phyloP scores from a whole-genome alignment of 768 basidiomycete genomes.

The Trametes sanguinea region DNA sequence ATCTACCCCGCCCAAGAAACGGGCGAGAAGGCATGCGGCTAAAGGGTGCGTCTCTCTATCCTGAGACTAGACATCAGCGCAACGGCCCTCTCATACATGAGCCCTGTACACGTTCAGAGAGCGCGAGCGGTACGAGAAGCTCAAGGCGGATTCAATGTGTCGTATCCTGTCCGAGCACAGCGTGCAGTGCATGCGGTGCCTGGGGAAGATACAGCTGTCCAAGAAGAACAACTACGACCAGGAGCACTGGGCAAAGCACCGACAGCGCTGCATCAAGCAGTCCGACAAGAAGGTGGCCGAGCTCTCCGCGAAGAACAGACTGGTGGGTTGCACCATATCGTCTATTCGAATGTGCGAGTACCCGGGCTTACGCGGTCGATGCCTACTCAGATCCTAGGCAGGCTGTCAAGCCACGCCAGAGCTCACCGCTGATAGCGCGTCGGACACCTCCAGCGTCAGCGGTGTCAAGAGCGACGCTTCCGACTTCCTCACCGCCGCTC shows the following conservation, averaged over 20 bases:
- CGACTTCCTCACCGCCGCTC: background rate
- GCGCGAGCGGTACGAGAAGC: constrained; percentile 2
- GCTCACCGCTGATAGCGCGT: constrained; percentile 8
- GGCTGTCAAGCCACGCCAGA: constrained; percentile 1
- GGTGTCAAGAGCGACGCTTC: constrained; percentile 8
- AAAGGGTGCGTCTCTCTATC: background rate
- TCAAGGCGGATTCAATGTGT: constrained; percentile 1
- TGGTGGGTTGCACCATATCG: background rate
- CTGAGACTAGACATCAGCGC: too few relatives aligned
- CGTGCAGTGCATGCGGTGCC: constrained; percentile 53
- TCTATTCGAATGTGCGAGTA: too few relatives aligned
- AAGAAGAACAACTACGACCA: constrained; percentile 65
- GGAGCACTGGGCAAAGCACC: constrained; percentile 69
- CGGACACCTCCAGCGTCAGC: constrained; percentile 1
- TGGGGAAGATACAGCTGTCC: constrained; percentile 62
- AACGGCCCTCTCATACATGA: too few relatives aligned
- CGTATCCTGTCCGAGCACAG: background rate
- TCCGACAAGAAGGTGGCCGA: constrained; percentile 27
- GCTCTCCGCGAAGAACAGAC: constrained; percentile 12
- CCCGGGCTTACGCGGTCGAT: background rate
- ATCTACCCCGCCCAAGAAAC: background rate
- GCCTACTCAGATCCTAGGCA: background rate
- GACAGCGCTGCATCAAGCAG: constrained; percentile 58
- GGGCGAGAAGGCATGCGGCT: background rate
- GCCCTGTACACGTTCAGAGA: background rate